Percentiles rank a stretch among this genome's conserved stretches.
Conservation (phyloP, 768 basidiomycete species). For the Dentipellis sp. region DNA sequence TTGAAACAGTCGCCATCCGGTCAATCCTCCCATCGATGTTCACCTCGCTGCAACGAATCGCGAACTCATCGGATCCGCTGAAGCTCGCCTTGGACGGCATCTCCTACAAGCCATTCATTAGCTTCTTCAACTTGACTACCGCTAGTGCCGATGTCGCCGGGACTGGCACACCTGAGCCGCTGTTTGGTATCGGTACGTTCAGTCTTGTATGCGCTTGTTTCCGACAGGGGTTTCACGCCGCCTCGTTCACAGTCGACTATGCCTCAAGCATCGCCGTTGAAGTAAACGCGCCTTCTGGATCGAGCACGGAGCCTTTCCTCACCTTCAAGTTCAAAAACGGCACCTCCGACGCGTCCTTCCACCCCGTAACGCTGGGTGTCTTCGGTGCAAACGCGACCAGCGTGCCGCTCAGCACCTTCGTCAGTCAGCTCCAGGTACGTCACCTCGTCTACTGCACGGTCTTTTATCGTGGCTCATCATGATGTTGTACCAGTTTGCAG, state of each 20-base stretch:
- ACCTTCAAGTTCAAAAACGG: neutral
- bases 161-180: neutral
- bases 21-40: slow-evolving; percentile 24
- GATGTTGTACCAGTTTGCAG: neutral
- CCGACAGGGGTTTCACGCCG: neutral
- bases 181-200: neutral
- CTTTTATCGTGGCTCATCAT: neutral
- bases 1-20: slow-evolving; percentile 21
- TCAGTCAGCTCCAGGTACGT: neutral
- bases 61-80: slow-evolving; percentile 15
- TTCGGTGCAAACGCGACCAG: neutral
- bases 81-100: slow-evolving; percentile 21
- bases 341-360: neutral
- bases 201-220: neutral
- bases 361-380: neutral
- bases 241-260: neutral
- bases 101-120: slow-evolving; percentile 28
- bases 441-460: neutral
- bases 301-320: neutral
- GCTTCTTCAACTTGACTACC: slow-evolving; percentile 26
- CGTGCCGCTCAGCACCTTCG: neutral
- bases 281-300: neutral
- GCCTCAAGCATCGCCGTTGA: neutral
- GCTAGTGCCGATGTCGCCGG: slow-evolving; percentile 5
- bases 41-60: slow-evolving; percentile 18